Conservation (phyloP, 805 yeast species). For the Wickerhamiella sergipiensis region DNA sequence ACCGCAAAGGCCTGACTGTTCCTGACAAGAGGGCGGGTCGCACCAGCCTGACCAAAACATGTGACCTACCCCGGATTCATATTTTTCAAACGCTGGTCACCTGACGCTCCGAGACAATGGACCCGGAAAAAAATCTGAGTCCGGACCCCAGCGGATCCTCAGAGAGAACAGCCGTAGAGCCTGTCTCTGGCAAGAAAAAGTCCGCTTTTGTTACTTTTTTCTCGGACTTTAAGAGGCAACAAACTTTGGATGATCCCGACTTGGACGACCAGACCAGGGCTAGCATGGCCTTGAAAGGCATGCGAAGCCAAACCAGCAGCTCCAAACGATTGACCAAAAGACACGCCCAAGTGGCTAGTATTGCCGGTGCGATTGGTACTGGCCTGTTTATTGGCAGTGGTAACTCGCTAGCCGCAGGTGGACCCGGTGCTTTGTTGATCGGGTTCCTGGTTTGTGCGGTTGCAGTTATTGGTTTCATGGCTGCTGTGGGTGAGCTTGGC, state of each 20-base stretch:
- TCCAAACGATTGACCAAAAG: neutral
- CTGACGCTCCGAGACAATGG: neutral
- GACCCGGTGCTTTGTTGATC: constrained; percentile 49
- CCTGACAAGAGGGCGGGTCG: neutral
- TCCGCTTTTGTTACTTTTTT: neutral
- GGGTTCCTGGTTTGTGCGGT: constrained; percentile 49
- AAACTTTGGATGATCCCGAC: neutral
- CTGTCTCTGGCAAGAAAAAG: neutral
- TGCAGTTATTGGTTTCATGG: constrained; percentile 46
- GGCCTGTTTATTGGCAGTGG: constrained; percentile 62
- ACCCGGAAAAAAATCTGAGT: neutral
- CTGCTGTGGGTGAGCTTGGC: constrained; percentile 54
- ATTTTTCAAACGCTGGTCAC: neutral
- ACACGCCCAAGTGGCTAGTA: neutral
- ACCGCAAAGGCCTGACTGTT: too few relatives aligned
- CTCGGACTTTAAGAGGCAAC: neutral
- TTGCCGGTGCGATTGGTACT: constrained; percentile 37
- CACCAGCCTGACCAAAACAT: neutral
- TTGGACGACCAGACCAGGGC: neutral
- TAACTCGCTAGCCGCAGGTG: constrained; percentile 38
- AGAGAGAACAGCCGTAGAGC: neutral
- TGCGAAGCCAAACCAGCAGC: neutral
- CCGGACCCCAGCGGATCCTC: neutral
- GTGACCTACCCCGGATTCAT: neutral
- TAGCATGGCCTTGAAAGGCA: neutral